These are phyloP conservation scores for Sequoiadendron giganteum DNA, from an alignment of 75 land plant genomes.

Conservation along the genomic window DNA sequence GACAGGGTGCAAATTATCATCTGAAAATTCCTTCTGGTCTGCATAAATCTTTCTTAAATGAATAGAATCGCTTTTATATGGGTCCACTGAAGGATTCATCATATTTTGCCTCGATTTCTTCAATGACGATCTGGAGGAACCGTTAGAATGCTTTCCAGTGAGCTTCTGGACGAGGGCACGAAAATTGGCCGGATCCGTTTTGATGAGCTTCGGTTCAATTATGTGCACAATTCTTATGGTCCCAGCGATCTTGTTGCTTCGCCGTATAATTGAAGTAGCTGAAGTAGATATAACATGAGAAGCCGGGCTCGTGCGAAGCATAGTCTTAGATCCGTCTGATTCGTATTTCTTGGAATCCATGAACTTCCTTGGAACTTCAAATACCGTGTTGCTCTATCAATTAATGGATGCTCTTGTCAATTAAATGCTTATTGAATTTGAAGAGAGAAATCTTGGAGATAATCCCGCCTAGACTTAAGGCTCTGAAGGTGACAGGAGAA, in stretches of 20 bases:
- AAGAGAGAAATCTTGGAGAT: background rate
- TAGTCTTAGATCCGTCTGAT: background rate
- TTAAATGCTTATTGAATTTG: background rate
- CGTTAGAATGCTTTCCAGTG: conserved; percentile 50
- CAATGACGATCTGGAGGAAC: too few relatives aligned
- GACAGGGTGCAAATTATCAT: background rate
- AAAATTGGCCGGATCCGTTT: conserved; percentile 79
- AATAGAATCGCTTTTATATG: background rate
- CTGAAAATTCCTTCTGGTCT: too few relatives aligned
- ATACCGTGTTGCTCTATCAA: background rate
- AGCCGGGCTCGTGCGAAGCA: background rate
- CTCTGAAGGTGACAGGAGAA: too few relatives aligned
- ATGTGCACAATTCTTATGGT: conserved; percentile 67
- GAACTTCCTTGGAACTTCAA: background rate
- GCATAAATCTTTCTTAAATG: background rate
- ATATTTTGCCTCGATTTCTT: background rate
- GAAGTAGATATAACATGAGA: background rate
- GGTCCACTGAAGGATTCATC: background rate
- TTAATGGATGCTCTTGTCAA: background rate
- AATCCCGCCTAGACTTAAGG: background rate
- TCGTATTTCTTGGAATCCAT: background rate
- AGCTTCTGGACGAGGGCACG: conserved; percentile 77
- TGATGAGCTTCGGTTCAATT: conserved; percentile 77
- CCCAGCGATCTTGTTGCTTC: background rate
- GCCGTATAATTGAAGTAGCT: background rate